A percentile compares a stretch with the other conserved stretches of the same genome.
These are phyloP conservation scores for Rhynchospora tenuis DNA, from an alignment of 176 grass and related monocot genomes.

Conservation along the genomic window DNA sequence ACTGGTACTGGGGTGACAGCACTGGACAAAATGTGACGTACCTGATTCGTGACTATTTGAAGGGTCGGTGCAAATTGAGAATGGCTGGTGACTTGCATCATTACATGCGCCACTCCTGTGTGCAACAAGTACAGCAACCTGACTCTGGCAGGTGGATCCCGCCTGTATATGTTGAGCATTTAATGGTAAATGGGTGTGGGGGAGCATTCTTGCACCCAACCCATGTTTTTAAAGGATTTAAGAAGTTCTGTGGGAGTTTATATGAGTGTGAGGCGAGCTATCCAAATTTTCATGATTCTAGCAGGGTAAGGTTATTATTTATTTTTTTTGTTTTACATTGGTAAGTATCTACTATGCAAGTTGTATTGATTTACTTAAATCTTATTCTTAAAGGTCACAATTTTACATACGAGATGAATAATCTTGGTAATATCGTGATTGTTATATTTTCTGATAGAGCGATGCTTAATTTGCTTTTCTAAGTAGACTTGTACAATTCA, in stretches of 20 bases:
- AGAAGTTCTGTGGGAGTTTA: constrained; percentile 67
- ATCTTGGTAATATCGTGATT: not conserved
- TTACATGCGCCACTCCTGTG: constrained; percentile 92
- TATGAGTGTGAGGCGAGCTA: constrained; percentile 75
- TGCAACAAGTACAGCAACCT: constrained; percentile 15
- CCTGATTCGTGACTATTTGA: constrained; percentile 83
- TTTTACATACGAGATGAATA: not conserved
- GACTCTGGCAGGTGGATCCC: constrained; percentile 22
- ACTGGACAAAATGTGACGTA: constrained; percentile 75
- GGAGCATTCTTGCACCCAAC: constrained; percentile 97
- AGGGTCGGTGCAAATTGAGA: constrained; percentile 74
- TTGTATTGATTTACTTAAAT: not conserved
- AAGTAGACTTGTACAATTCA: not conserved
- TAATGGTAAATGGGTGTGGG: constrained; percentile 95
- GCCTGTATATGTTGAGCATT: constrained; percentile 74
- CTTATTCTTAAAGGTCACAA: not conserved
- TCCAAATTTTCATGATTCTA: constrained; percentile 83
- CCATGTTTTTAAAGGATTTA: constrained; percentile 81
- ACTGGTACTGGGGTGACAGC: constrained; percentile 90
- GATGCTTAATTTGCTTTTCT: not conserved
- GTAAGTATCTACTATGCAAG: not conserved
- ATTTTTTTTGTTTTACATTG: not conserved
- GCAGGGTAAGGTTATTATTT: constrained; percentile 53
- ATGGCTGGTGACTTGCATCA: constrained; percentile 98
- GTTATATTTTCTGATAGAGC: not conserved